Base-by-base conservation (phyloP, 225 moss, liverwort and hornwort genomes). In the Marchantia paleacea region DNA sequence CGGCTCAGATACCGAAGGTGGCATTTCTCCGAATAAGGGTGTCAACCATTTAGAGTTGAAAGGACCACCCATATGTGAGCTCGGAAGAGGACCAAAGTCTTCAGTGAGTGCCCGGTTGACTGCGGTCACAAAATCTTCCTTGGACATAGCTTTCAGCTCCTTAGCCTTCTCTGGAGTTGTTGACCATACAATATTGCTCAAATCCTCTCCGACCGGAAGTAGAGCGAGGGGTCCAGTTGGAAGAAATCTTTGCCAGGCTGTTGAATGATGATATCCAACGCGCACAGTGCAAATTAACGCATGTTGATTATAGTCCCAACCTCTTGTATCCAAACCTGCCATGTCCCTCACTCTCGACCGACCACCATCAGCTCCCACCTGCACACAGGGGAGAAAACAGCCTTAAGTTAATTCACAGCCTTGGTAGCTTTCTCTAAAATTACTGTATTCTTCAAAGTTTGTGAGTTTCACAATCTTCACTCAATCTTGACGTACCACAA, bases 121-220 rank as follows among this genome's bases (percentile, higher is more conserved):
- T 80, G 89, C 93, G 49, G 75, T 79, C 48, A 94, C 90, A 81
- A 99, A 95, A 19, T 91, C 86, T 62, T 88, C 88, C 39, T 83
- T 82, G 8, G 92, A 89, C 93, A 99, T 91, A 53, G 76, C 73
- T 81, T 95, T 94, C 69, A 95, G 82, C 55, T 92, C 88, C 49
- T 83, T 82, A 28, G 95, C 97, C 31, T 58, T 90, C 86, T 86
- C 93, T 54, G 95, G 93, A 77, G 92, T 78, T 25, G 97, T 99
- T 73, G 95, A 95, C 97, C 97, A 99, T 78, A 99, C 97, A 79
- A 99, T 94, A 81, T 99, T 99, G 91, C 95, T 99, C 79, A 87
- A 89, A 1, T 81, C 82, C 79, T 81, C 82, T 47, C 90, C 91
- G 89, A 99, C 79, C 12, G 97, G 95, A 66, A 99, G 89, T 52